Conservation (phyloP, 148 eudicot species). For the Diospyros kaki region DNA sequence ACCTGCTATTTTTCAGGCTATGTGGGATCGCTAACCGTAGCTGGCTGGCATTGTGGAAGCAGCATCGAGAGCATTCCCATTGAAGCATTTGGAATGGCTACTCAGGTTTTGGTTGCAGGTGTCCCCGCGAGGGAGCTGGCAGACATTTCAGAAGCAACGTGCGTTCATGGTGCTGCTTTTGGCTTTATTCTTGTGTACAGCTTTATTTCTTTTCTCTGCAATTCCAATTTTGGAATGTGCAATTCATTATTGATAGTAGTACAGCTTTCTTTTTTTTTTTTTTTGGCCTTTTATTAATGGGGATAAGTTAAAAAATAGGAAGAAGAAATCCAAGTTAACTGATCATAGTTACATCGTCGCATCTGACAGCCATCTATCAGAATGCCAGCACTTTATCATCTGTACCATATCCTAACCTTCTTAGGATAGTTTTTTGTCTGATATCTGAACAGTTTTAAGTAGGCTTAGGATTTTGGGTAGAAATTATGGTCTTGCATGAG, state of each 20-base stretch:
- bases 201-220: constrained; percentile 21
- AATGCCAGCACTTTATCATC: background rate
- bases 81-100: constrained; percentile 23
- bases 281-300: constrained; percentile 6
- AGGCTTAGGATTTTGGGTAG: no score
- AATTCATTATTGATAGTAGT: constrained; percentile 37
- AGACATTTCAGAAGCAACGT: constrained; percentile 12
- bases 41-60: constrained; percentile 9
- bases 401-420: background rate
- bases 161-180: constrained; percentile 20
- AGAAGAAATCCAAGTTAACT: background rate
- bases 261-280: constrained; percentile 12
- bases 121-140: background rate
- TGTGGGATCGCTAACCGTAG: constrained; percentile 61
- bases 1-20: constrained; percentile 72
- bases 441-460: no score
- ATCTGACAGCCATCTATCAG: background rate
- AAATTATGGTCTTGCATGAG: no score
- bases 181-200: constrained; percentile 83
- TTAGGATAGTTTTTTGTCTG: background rate
- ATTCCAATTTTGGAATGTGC: constrained; percentile 37
- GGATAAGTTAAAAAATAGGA: constrained; percentile 11
- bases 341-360: background rate
- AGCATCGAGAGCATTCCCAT: constrained; percentile 16
- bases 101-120: constrained; percentile 14